phyloP scores from a whole-genome alignment of 176 grass and related monocot species.

The Stipa capillata region DNA sequence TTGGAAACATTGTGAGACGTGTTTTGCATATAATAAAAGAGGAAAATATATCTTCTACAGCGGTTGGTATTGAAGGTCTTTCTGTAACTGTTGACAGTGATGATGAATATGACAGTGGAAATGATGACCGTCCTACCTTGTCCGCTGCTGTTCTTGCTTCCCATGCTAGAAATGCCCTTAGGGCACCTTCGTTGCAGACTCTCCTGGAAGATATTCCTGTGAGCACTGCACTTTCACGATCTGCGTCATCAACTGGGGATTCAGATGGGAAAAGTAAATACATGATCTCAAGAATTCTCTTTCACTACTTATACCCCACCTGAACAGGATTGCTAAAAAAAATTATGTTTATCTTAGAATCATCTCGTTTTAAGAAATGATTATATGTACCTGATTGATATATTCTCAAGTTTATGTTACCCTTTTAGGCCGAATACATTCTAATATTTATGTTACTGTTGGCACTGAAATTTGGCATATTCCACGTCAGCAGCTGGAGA shows the following conservation, averaged over 20 bases:
- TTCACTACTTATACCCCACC: not conserved
- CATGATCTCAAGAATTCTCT: constrained; percentile 25
- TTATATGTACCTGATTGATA: not conserved
- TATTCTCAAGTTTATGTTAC: constrained; percentile 8
- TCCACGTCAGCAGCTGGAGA: constrained; percentile 54
- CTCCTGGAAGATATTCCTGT: constrained; percentile 83
- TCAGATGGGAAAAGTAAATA: constrained; percentile 95
- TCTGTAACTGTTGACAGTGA: constrained; percentile 63
- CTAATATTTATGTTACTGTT: not conserved
- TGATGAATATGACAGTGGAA: constrained; percentile 54
- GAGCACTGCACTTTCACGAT: constrained; percentile 34
- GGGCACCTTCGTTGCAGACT: constrained; percentile 90
- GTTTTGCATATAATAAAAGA: constrained; percentile 96
- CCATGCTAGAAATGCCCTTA: constrained; percentile 83
- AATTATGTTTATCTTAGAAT: no score
- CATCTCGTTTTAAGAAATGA: constrained; percentile 1
- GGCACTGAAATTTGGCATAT: constrained; percentile 18
- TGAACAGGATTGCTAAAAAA: no score
- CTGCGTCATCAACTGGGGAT: constrained; percentile 61
- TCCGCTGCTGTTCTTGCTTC: constrained; percentile 85
- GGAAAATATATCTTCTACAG: constrained; percentile 72
- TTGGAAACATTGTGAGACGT: constrained; percentile 95
- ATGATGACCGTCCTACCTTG: constrained; percentile 56
- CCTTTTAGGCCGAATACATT: not conserved
- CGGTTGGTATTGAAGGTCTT: constrained; percentile 65